Percentiles rank a stretch among this genome's conserved stretches.
phyloP scores from a whole-genome alignment of 495 filamentous ascomycete species.

The Bacidia rubella region DNA sequence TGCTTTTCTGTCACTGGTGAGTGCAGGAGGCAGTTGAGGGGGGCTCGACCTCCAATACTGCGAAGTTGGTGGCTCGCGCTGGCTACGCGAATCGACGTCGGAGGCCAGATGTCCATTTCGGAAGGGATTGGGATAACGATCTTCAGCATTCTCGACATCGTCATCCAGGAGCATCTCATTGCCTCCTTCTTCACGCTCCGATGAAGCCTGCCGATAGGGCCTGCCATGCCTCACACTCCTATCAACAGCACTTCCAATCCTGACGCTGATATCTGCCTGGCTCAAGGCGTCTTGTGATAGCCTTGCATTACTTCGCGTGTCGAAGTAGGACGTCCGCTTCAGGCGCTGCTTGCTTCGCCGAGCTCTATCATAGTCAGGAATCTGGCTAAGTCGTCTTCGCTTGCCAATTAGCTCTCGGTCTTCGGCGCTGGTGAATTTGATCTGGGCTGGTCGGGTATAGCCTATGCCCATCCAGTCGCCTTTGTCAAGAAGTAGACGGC shows the following conservation, averaged over 20 bases:
- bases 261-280: constrained; percentile 4
- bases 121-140: constrained; percentile 4
- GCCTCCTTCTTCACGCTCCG: not conserved
- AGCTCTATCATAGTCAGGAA: not conserved
- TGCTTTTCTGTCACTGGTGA: no score
- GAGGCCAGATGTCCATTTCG: not conserved
- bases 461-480: constrained; percentile 16
- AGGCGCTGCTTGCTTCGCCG: not conserved
- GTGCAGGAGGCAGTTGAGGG: no score
- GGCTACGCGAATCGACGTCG: not conserved
- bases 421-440: constrained; percentile 12
- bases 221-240: not conserved
- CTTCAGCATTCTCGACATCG: not conserved
- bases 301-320: not conserved
- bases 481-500: constrained; percentile 11
- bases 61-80: not conserved
- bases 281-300: constrained; percentile 1
- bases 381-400: constrained; percentile 10
- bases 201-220: not conserved
- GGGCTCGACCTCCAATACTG: not conserved
- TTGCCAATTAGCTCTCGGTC: constrained; percentile 17
- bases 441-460: constrained; percentile 11
- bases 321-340: not conserved
- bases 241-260: constrained; percentile 7
- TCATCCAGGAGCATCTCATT: constrained; percentile 1